A percentile compares a stretch with the other conserved stretches of the same genome.
These are phyloP conservation scores for Magnusiomyces sp. DNA, from an alignment of 1,139 yeast species.

Conservation along the genomic window DNA sequence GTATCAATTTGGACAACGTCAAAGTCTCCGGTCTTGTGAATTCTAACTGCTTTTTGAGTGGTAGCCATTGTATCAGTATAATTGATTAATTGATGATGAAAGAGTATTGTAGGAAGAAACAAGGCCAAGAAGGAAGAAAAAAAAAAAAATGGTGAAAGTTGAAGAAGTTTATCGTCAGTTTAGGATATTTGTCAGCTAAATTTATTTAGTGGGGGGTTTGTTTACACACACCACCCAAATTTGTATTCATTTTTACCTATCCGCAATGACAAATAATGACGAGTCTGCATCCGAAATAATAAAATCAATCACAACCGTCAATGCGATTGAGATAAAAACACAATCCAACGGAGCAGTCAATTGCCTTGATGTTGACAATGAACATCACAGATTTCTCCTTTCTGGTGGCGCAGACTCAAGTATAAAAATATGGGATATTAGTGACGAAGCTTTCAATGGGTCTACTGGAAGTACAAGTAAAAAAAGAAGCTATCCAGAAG, in stretches of 20 bases:
- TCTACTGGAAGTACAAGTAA: slow-evolving; percentile 4
- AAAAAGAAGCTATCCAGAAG: slow-evolving; percentile 1
- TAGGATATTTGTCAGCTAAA: too few relatives aligned
- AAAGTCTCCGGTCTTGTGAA: slow-evolving; percentile 50
- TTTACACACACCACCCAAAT: not conserved
- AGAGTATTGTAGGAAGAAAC: not conserved
- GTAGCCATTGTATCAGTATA: not conserved
- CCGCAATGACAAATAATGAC: too few relatives aligned
- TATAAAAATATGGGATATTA: slow-evolving; percentile 29
- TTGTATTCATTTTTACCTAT: not conserved
- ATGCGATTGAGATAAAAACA: too few relatives aligned
- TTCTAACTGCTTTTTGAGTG: slow-evolving; percentile 46
- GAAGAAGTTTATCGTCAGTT: not conserved
- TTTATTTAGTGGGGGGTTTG: too few relatives aligned
- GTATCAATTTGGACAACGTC: slow-evolving; percentile 43
- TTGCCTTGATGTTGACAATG: slow-evolving; percentile 53
- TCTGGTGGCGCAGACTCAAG: slow-evolving; percentile 77
- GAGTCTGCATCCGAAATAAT: too few relatives aligned
- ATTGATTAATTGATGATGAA: not conserved
- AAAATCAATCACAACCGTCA: too few relatives aligned
- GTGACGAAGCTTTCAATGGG: slow-evolving; percentile 6
- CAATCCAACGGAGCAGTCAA: slow-evolving; percentile 43
- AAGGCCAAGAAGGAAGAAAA: not conserved
- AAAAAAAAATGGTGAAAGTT: not conserved
- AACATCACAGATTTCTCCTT: slow-evolving; percentile 43